These are phyloP conservation scores for Aspergillus sclerotiicarbonarius DNA, from an alignment of 495 filamentous ascomycete genomes.

Conservation along the genomic window DNA sequence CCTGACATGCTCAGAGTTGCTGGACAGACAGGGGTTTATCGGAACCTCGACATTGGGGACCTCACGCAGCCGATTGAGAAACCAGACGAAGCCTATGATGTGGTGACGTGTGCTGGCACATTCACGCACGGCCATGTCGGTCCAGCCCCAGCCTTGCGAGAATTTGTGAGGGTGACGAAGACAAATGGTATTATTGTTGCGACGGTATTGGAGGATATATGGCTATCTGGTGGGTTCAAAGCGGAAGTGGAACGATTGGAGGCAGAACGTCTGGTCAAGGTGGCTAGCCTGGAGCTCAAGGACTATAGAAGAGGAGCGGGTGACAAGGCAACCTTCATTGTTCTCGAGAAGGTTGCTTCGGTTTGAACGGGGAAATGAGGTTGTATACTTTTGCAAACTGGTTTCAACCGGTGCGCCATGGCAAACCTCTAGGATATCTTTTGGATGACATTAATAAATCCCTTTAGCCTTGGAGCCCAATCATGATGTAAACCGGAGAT, in stretches of 20 bases:
- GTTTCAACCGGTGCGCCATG: too few relatives aligned
- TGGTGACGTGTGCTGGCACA: slow-evolving; percentile 45
- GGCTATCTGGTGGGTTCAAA: slow-evolving; percentile 36
- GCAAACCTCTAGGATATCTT: too few relatives aligned
- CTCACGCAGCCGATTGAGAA: slow-evolving; percentile 33
- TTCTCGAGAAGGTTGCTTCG: slow-evolving; percentile 29
- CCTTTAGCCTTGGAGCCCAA: too few relatives aligned
- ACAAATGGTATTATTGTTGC: slow-evolving; percentile 40
- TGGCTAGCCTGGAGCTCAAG: slow-evolving; percentile 34
- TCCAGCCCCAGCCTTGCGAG: slow-evolving; percentile 37
- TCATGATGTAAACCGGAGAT: too few relatives aligned
- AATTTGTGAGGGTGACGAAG: slow-evolving; percentile 41
- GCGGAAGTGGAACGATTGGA: slow-evolving; percentile 36
- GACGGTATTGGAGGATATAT: slow-evolving; percentile 43
- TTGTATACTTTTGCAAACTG: too few relatives aligned
- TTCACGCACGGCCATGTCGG: slow-evolving; percentile 49
- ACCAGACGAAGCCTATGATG: slow-evolving; percentile 37
- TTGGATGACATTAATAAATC: too few relatives aligned
- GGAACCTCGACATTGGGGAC: slow-evolving; percentile 34
- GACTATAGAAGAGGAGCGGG: slow-evolving; percentile 39
- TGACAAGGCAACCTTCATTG: slow-evolving; percentile 36
- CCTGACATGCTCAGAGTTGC: slow-evolving; percentile 44
- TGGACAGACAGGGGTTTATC: slow-evolving; percentile 39
- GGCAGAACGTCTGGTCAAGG: slow-evolving; percentile 26
- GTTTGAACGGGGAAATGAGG: too few relatives aligned